Evolutionary conservation across 495 filamentous ascomycete species (phyloP).

Genomic region (Podospora pseudoanserina): DNA sequence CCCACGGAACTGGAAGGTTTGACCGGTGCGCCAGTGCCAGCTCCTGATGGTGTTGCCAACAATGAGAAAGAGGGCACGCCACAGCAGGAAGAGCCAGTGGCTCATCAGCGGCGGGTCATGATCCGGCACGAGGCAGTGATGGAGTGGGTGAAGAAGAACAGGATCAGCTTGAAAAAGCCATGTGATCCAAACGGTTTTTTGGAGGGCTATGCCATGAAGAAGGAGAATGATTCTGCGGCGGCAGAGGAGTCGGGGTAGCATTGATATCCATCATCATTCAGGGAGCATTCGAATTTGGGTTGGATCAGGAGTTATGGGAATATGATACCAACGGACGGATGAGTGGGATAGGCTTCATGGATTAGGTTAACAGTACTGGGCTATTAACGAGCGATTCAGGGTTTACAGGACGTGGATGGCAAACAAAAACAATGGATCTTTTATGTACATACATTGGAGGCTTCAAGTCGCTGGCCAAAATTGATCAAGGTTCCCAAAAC

Average conservation of each 20-base stretch:
- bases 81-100: constrained; percentile 16
- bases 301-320: not conserved
- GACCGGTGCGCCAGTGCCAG: constrained; percentile 7
- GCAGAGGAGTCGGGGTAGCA: not conserved
- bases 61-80: constrained; percentile 13
- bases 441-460: not conserved
- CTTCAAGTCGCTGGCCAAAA: not conserved
- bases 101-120: constrained; percentile 32
- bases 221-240: not conserved
- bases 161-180: constrained; percentile 44
- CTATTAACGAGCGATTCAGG: not conserved
- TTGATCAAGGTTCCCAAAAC: too few relatives aligned
- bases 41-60: constrained; percentile 13
- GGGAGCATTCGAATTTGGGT: not conserved
- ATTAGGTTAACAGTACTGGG: not conserved
- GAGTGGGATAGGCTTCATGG: not conserved
- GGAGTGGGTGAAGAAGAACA: constrained; percentile 49
- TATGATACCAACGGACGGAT: not conserved
- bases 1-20: not conserved
- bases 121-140: constrained; percentile 54
- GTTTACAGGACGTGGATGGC: not conserved
- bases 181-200: constrained; percentile 58
- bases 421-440: not conserved
- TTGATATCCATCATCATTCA: not conserved
- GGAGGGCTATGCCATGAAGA: constrained; percentile 43